These are phyloP conservation scores for Quercus bicolor DNA, from an alignment of 306 rosid genomes.

Conservation along the genomic window DNA sequence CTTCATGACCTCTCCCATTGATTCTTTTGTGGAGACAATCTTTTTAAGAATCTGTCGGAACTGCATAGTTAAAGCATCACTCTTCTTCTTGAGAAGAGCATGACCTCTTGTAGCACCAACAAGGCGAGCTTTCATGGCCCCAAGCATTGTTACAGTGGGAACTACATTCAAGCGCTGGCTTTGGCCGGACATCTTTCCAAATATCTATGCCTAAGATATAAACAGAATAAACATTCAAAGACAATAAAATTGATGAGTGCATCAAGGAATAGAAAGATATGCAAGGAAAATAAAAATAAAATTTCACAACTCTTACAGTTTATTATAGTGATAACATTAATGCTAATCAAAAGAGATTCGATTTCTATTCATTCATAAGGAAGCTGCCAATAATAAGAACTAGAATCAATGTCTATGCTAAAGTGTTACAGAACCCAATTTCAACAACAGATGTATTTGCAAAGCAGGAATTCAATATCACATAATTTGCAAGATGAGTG, in stretches of 20 bases:
- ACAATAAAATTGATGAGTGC: neutral
- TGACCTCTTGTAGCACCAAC: conserved; percentile 94
- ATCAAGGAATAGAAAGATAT: neutral
- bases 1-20: conserved; percentile 95
- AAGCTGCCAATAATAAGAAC: too few species aligned
- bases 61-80: conserved; percentile 90
- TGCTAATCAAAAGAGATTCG: neutral
- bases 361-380: too few species aligned
- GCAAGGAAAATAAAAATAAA: neutral
- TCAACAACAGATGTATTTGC: too few species aligned
- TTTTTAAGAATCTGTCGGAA: conserved; percentile 82
- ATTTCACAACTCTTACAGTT: neutral
- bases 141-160: conserved; percentile 94
- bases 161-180: conserved; percentile 88
- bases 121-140: conserved; percentile 76
- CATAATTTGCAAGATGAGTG: too few species aligned
- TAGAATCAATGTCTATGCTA: too few species aligned
- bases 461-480: too few species aligned
- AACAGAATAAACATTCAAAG: neutral
- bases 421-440: too few species aligned
- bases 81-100: conserved; percentile 95
- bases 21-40: conserved; percentile 86
- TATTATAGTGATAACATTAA: neutral
- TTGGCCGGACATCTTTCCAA: conserved; percentile 74
- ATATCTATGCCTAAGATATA: conserved; percentile 32